A percentile compares a stretch with the other conserved stretches of the same genome.
Conservation (phyloP, 805 yeast species). For the Scheffersomyces coipomensis region DNA sequence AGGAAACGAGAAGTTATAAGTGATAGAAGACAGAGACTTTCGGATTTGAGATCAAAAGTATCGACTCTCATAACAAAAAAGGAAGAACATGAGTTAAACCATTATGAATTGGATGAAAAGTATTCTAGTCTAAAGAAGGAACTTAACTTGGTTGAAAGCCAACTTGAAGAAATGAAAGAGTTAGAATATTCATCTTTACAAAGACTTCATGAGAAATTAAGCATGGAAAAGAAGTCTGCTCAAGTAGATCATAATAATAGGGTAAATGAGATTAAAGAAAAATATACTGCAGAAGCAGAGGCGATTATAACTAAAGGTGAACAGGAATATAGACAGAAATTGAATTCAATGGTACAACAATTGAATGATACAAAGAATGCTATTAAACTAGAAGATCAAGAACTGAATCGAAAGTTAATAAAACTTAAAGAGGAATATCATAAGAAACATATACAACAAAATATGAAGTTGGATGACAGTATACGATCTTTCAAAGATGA, state of each 20-base stretch:
- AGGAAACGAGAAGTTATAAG: neutral
- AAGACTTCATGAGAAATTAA: constrained; percentile 22
- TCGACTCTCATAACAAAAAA: constrained; percentile 35
- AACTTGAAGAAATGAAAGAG: constrained; percentile 26
- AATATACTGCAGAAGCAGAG: constrained; percentile 33
- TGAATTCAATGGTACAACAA: constrained; percentile 13
- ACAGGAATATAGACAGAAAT: constrained; percentile 24
- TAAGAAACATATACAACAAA: constrained; percentile 12
- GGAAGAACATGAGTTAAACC: constrained; percentile 35
- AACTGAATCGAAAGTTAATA: constrained; percentile 20
- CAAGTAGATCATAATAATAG: constrained; percentile 17
- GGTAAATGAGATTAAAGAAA: constrained; percentile 24
- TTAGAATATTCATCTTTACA: constrained; percentile 20
- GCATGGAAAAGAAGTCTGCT: constrained; percentile 19
- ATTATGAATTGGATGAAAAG: constrained; percentile 29
- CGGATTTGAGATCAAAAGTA: constrained; percentile 7
- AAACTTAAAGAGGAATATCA: constrained; percentile 24
- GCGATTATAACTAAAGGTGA: constrained; percentile 32
- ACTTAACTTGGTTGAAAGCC: constrained; percentile 29
- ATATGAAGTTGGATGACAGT: constrained; percentile 9
- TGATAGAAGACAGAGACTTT: neutral
- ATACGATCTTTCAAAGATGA: constrained; percentile 10
- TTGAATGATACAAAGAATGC: constrained; percentile 12
- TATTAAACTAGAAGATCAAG: constrained; percentile 11
- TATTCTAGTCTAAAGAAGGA: constrained; percentile 37